Base-by-base conservation (phyloP, 2,329 filamentous ascomycete genomes). In the Graphium sp. region DNA sequence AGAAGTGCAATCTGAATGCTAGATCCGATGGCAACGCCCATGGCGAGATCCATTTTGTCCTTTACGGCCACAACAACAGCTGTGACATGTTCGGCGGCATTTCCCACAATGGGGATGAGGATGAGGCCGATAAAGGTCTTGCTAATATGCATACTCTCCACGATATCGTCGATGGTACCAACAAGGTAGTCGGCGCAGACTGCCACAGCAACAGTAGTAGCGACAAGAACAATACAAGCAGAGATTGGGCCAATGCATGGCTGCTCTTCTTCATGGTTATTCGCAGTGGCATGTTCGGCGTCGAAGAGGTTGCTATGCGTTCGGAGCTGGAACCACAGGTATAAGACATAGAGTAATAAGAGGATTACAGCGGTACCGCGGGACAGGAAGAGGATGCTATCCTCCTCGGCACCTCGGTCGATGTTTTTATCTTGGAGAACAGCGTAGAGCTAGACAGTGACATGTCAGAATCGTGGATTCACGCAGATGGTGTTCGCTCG, bases 1-100 rank as follows among this genome's bases (percentile, higher is more conserved):
- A 84, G 72, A 25, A 87, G 60, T 14, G 80, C 79, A 41, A 87
- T 87, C 51, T 87, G 80, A 46, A 87, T 74, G 48, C 75, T 81
- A 34, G 75, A 82, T 25, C 80, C 80, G 42, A 87, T 79, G 17
- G 80, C 80, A 28, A 87, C 79, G 23, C 77, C 76, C 58, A 87
- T 80, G 18, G 80, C 47, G 29, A 75, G 53, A 41, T 75, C 68
- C 71, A 77, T 77, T 57, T 77, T 85, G 53, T 85, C 68, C 49
- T 81, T 77, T 37, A 74, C 60, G 1, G 80, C 78, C 16, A 85
- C 79, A 18, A 84, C 74, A 12, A 83, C 74, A 12, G 80, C 80
- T 2, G 80, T 85, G 22, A 84, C 79, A 42, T 85, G 79, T 48
- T 85, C 78, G 3, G 78, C 78, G 3, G 78, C 78, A 41, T 84